phyloP scores from a whole-genome alignment of 169 alveolate genomes.

The Cystoisospora suis region DNA sequence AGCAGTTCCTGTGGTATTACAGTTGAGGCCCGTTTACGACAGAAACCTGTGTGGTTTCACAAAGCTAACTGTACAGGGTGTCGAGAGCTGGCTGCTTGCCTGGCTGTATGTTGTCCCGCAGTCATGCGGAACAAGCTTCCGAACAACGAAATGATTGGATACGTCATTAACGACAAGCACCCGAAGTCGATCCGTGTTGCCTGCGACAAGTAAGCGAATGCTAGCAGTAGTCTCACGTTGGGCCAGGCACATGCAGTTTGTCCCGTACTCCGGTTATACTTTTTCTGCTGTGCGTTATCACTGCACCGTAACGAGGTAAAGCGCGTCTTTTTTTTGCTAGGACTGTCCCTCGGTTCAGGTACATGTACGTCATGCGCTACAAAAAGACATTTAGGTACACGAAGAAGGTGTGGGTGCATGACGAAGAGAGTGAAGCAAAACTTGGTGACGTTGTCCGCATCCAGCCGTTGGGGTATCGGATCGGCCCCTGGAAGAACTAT shows the following conservation, averaged over 20 bases:
- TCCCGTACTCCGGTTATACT: neutral
- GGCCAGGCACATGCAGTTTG: too few species aligned
- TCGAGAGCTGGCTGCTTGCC: too few species aligned
- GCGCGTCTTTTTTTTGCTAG: neutral
- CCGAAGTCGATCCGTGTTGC: constrained; percentile 90
- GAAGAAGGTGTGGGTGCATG: constrained; percentile 89
- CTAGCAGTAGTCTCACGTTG: too few species aligned
- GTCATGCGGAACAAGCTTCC: constrained; percentile 85
- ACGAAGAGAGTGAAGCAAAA: constrained; percentile 82
- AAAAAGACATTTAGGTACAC: constrained; percentile 87
- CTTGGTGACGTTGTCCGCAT: constrained; percentile 90
- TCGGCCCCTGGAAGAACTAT: constrained; percentile 73
- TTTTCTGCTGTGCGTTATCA: neutral
- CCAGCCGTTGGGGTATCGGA: constrained; percentile 89
- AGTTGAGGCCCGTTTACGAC: too few species aligned
- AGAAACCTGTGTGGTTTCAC: too few species aligned
- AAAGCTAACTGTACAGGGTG: too few species aligned
- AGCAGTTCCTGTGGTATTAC: too few species aligned
- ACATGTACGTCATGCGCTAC: constrained; percentile 90
- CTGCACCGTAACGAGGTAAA: neutral
- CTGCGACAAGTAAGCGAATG: constrained; percentile 82
- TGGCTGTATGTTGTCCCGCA: constrained; percentile 42
- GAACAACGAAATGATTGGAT: constrained; percentile 87
- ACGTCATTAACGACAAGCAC: constrained; percentile 91
- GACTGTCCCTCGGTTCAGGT: constrained; percentile 66